A percentile compares a stretch with the other conserved stretches of the same genome.
Conservation (phyloP, 2,329 filamentous ascomycete genomes). For the Pyricularia grisea region DNA sequence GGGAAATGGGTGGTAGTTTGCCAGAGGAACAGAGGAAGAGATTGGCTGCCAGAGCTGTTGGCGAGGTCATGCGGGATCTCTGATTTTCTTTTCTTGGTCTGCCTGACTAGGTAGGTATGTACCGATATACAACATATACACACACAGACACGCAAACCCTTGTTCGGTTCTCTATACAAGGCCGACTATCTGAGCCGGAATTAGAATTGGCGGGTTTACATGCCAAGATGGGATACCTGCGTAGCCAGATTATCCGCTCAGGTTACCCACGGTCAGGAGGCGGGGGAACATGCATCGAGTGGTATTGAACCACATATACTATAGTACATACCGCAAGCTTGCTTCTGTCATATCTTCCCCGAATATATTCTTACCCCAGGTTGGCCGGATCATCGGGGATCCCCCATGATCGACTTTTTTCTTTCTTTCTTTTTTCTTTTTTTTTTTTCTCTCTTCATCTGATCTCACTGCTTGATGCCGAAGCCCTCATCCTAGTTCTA, state of each 20-base stretch:
- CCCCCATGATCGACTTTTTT: neutral
- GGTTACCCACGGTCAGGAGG: neutral
- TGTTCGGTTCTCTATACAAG: neutral
- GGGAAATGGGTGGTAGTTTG: slow-evolving; percentile 49
- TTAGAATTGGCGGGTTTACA: neutral
- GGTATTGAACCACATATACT: neutral
- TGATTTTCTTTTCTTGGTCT: slow-evolving; percentile 13
- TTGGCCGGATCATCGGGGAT: neutral
- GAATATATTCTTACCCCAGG: neutral
- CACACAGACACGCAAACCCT: no score
- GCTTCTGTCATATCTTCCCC: neutral
- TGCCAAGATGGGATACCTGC: neutral
- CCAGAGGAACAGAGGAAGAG: slow-evolving; percentile 50
- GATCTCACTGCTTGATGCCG: neutral
- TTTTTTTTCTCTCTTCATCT: neutral
- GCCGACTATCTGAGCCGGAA: no score
- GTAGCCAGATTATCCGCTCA: neutral
- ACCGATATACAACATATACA: neutral
- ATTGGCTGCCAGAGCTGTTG: slow-evolving; percentile 51
- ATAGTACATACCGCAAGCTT: neutral
- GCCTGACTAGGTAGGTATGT: neutral
- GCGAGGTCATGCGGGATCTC: slow-evolving; percentile 54
- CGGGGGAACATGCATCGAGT: no score
- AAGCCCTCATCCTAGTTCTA: neutral
- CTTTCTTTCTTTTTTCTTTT: no score